Evolutionary conservation across 345 rosid species (phyloP).

Genomic region (Lumnitzera racemosa): DNA sequence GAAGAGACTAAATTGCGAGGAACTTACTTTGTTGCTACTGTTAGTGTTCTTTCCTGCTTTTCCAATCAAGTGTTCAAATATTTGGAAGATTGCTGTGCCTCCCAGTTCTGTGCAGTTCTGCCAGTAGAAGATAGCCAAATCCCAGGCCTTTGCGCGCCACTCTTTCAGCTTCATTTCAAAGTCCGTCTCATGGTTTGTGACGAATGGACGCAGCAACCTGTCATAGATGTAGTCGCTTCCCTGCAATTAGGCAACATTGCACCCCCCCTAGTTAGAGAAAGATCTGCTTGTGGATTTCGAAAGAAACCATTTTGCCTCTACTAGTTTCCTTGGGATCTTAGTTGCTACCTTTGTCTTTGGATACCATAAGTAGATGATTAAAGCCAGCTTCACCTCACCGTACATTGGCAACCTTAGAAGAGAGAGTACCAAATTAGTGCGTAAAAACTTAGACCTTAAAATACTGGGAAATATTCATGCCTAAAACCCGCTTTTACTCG

Average conservation of each 20-base stretch:
- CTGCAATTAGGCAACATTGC: conserved; percentile 17
- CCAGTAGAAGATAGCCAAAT: conserved; percentile 59
- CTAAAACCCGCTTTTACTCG: too few species aligned
- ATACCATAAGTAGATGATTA: conserved; percentile 36
- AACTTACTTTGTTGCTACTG: conserved; percentile 25
- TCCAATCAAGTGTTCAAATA: conserved; percentile 45
- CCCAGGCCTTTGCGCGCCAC: conserved; percentile 63
- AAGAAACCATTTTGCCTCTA: not conserved
- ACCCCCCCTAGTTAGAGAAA: too few species aligned
- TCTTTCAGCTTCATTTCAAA: conserved; percentile 69
- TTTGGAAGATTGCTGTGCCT: conserved; percentile 53
- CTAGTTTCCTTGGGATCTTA: not conserved
- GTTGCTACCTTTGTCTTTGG: conserved; percentile 29
- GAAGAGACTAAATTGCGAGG: not conserved
- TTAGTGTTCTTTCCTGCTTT: conserved; percentile 40
- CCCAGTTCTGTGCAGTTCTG: conserved; percentile 54
- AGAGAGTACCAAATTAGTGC: not conserved
- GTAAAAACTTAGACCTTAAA: too few species aligned
- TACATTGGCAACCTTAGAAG: conserved; percentile 38
- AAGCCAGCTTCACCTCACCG: conserved; percentile 32
- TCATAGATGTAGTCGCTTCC: conserved; percentile 66
- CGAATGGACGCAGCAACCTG: conserved; percentile 47
- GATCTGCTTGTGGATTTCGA: too few species aligned
- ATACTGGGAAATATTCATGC: too few species aligned
- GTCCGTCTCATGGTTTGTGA: conserved; percentile 59